phyloP scores from a whole-genome alignment of 176 grass and related monocot genomes.

The Paspalum vaginatum region DNA sequence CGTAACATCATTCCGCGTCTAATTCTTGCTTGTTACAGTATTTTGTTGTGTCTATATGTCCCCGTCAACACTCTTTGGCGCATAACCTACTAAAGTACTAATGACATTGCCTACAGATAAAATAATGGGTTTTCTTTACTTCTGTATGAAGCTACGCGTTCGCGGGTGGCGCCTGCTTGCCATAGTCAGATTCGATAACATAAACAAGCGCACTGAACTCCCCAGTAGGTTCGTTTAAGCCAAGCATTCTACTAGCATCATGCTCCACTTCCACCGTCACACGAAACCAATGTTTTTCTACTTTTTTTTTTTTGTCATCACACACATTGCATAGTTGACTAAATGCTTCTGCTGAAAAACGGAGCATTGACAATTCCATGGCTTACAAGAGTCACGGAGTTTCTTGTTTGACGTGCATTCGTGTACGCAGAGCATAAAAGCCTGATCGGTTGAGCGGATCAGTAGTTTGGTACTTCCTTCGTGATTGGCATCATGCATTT shows the following conservation, averaged over 20 bases:
- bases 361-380: neutral
- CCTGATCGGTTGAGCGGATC: neutral
- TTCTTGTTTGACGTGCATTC: constrained; percentile 18
- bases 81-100: neutral
- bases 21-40: neutral
- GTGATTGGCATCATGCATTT: constrained; percentile 46
- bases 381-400: constrained; percentile 4
- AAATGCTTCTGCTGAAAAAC: constrained; percentile 11
- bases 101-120: neutral
- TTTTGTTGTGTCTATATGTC: neutral
- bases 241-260: constrained; percentile 10
- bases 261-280: neutral
- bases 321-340: constrained; percentile 17
- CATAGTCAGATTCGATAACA: constrained; percentile 3
- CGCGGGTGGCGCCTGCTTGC: neutral
- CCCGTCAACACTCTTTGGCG: neutral
- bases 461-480: neutral
- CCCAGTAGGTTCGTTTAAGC: neutral
- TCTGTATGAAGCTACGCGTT: neutral
- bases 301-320: neutral
- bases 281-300: neutral
- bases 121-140: neutral
- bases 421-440: constrained; percentile 30
- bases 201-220: constrained; percentile 20
- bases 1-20: too few species aligned